Evolutionary conservation across 2,329 filamentous ascomycete species (phyloP).

Genomic region (Elsinoe perseae): DNA sequence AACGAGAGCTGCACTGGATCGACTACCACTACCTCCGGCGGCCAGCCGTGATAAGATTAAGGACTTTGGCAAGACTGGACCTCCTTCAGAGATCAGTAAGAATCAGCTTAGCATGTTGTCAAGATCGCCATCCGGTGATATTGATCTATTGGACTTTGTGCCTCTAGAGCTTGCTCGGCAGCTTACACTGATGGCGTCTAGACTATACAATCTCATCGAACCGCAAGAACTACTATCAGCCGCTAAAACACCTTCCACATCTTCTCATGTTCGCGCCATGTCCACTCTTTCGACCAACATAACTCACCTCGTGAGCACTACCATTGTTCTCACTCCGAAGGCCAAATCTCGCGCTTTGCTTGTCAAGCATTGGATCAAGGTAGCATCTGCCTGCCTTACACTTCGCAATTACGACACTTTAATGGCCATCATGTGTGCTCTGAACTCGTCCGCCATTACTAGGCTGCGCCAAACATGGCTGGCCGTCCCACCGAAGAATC

Average conservation of each 20-base stretch:
- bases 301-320: slow-evolving; percentile 86
- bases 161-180: slow-evolving; percentile 85
- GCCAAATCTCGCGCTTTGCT: slow-evolving; percentile 81
- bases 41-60: not conserved
- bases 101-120: slow-evolving; percentile 66
- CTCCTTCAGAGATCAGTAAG: slow-evolving; percentile 50
- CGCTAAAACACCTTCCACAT: slow-evolving; percentile 71
- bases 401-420: slow-evolving; percentile 93
- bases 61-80: not conserved
- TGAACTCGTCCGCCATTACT: slow-evolving; percentile 85
- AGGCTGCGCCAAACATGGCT: slow-evolving; percentile 92
- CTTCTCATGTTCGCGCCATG: slow-evolving; percentile 89
- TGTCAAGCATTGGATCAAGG: slow-evolving; percentile 98
- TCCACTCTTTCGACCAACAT: slow-evolving; percentile 85
- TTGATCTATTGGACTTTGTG: slow-evolving; percentile 83
- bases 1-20: not conserved
- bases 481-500: slow-evolving; percentile 72
- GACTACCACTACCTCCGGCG: not conserved
- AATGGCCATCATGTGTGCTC: slow-evolving; percentile 92
- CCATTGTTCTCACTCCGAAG: slow-evolving; percentile 80
- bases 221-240: slow-evolving; percentile 86
- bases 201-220: slow-evolving; percentile 82
- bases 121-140: slow-evolving; percentile 51
- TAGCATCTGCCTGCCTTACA: slow-evolving; percentile 76
- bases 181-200: slow-evolving; percentile 84